A percentile compares a stretch with the other conserved stretches of the same genome.
phyloP scores from a whole-genome alignment of 2,329 filamentous ascomycete species.

The Paecilomyces fulvus region DNA sequence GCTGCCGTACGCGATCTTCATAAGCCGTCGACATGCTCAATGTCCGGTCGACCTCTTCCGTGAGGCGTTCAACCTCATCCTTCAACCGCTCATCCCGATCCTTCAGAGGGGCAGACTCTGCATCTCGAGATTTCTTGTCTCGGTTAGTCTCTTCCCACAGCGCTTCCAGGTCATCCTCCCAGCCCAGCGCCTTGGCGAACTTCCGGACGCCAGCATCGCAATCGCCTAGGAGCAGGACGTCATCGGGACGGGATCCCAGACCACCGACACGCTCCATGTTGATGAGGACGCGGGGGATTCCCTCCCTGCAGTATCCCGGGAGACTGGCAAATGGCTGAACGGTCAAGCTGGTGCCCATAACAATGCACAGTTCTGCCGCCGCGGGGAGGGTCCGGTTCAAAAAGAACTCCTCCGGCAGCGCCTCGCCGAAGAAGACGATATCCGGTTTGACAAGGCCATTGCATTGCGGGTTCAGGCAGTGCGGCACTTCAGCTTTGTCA shows the following conservation, averaged over 20 bases:
- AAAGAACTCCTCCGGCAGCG: slow-evolving; percentile 59
- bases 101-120: slow-evolving; percentile 27
- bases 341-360: slow-evolving; percentile 80
- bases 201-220: slow-evolving; percentile 75
- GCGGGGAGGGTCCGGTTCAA: slow-evolving; percentile 46
- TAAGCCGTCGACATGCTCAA: slow-evolving; percentile 42
- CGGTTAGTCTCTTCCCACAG: slow-evolving; percentile 65
- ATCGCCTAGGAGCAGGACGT: slow-evolving; percentile 73
- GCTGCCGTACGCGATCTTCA: slow-evolving; percentile 29
- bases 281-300: slow-evolving; percentile 70
- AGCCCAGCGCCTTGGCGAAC: slow-evolving; percentile 72
- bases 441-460: slow-evolving; percentile 81
- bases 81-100: slow-evolving; percentile 49
- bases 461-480: slow-evolving; percentile 56
- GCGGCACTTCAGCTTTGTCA: slow-evolving; percentile 57
- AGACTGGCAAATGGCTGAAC: slow-evolving; percentile 86
- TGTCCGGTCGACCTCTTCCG: slow-evolving; percentile 49
- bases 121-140: slow-evolving; percentile 45
- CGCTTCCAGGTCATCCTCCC: slow-evolving; percentile 71
- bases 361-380: slow-evolving; percentile 66
- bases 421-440: slow-evolving; percentile 88
- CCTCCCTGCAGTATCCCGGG: slow-evolving; percentile 54
- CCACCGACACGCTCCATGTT: slow-evolving; percentile 78
- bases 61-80: slow-evolving; percentile 51
- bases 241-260: slow-evolving; percentile 68